Base-by-base conservation (phyloP, 2,329 filamentous ascomycete genomes). In the Neofusicoccum sp. region DNA sequence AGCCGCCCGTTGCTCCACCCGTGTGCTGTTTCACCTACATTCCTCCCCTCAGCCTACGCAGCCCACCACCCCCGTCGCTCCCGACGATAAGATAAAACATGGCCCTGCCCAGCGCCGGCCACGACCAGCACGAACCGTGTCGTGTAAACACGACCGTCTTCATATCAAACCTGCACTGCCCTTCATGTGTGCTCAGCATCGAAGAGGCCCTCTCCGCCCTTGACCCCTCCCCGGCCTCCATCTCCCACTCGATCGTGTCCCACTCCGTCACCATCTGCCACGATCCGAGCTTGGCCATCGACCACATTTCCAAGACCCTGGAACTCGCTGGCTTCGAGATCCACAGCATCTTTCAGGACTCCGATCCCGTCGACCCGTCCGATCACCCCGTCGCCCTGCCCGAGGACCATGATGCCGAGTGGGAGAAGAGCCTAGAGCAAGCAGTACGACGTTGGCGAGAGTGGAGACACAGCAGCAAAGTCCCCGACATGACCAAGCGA, bases 111-210 rank as follows among this genome's bases (percentile, higher is more conserved):
- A 47, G 29, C 50, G 6, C 65, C n/a, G 48, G 50, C 49, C 61
- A 61, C 62, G 50, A 8, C 59, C 48, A 48, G 16, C 59, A 50
- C 48, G 33, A 43, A 12, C 66, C 49, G 61, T 67, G 66, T 34
- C 65, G 65, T 62, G 66, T 70, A 36, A 73, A 69, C 16, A 88
- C 85, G 1, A 88, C 85, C 37, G 86, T 89, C 71, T 81, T 92
- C 65, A 80, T 93, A 68, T 85, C 83, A 66, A 92, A 93, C 74
- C 81, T 93, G n/a, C 90, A 93, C 76, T 92, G 90, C 77, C 87
- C 89, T 12, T 90, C 89, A 65, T 93, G 90, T 74, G 86, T 91
- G 56, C 83, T 85, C 39, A 81, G 83, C 67, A 91, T 93, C 71
- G 82, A 86, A 70, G 78, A 83, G 61, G 81, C 84, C 64, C 77